Percentiles rank a stretch among this genome's conserved stretches.
These are phyloP conservation scores for Magnusiomyces fungicola DNA, from an alignment of 1,139 yeast genomes.

Conservation along the genomic window DNA sequence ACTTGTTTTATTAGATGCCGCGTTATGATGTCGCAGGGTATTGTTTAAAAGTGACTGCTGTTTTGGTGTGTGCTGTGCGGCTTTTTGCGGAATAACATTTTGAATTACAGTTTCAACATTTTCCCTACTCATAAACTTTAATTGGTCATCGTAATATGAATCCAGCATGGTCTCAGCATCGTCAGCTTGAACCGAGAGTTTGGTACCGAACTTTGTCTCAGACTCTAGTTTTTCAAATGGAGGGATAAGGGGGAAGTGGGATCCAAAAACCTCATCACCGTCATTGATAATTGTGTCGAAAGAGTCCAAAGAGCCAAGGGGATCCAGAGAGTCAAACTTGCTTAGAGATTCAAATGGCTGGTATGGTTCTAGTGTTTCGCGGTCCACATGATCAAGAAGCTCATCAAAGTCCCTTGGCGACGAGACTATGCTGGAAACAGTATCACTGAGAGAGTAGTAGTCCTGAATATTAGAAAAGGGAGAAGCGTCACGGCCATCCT, in stretches of 20 bases:
- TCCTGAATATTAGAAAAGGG: too few species aligned
- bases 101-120: background rate
- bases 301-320: background rate
- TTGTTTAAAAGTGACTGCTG: too few species aligned
- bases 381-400: background rate
- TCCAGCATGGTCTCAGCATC: background rate
- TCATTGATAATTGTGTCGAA: background rate
- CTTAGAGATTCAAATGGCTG: background rate
- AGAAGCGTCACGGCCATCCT: too few species aligned
- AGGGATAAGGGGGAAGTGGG: conserved; percentile 10
- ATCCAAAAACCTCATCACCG: conserved; percentile 6
- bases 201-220: background rate
- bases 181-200: background rate
- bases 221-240: conserved; percentile 5
- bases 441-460: background rate
- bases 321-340: background rate
- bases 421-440: conserved; percentile 1
- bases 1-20: too few species aligned
- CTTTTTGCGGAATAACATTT: too few species aligned
- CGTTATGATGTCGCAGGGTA: too few species aligned
- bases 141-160: background rate
- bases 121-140: background rate
- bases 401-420: conserved; percentile 6
- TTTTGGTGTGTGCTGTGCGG: too few species aligned
- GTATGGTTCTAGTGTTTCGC: background rate